These are phyloP conservation scores for Ephemerocybe angulata DNA, from an alignment of 768 basidiomycete species.

Conservation along the genomic window DNA sequence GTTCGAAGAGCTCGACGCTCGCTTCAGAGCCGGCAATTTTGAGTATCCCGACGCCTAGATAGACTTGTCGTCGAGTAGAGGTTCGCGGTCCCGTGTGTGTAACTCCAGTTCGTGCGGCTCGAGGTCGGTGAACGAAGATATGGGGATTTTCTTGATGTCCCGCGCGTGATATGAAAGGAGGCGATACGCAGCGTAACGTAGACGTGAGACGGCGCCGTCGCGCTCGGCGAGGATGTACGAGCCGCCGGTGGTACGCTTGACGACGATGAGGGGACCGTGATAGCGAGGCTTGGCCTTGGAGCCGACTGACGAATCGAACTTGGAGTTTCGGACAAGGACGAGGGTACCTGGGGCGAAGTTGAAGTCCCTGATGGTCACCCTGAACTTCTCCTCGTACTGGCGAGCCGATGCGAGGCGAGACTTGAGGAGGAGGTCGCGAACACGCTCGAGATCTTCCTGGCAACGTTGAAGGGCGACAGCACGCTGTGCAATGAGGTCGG, in stretches of 20 bases:
- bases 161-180: no score
- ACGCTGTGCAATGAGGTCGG: conserved; percentile 19
- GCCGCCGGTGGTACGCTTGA: conserved; percentile 20
- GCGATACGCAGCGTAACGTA: no score
- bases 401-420: conserved; percentile 9
- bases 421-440: conserved; percentile 16
- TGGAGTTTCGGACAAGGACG: conserved; percentile 30
- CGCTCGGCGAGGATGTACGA: conserved; percentile 24
- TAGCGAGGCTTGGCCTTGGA: conserved; percentile 28
- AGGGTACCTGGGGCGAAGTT: conserved; percentile 24
- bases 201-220: no score
- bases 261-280: conserved; percentile 30
- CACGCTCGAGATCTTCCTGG: conserved; percentile 17
- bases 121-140: no score
- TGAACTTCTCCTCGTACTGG: conserved; percentile 22
- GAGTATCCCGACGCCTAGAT: no score
- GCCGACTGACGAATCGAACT: conserved; percentile 21
- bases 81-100: no score
- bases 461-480: conserved; percentile 24
- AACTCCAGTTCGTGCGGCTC: no score
- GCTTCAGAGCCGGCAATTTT: no score
- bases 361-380: conserved; percentile 14
- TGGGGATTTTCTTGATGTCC: no score
- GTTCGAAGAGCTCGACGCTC: no score
- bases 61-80: no score